Evolutionary conservation across 78 protist species (phyloP).

Genomic region (Capsaspora owczarzaki): DNA sequence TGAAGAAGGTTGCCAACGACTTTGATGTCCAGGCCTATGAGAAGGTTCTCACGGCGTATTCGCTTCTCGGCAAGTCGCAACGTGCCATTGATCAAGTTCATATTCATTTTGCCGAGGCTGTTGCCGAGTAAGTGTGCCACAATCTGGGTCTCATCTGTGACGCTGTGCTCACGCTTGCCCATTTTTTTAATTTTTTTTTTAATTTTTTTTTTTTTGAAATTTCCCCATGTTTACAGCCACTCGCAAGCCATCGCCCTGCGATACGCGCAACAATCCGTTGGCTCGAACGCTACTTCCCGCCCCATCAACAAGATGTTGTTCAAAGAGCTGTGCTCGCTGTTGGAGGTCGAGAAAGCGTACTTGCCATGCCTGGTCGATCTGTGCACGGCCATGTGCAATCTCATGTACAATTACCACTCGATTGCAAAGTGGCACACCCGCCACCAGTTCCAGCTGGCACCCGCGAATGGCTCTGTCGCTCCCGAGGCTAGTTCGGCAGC

Average conservation of each 20-base stretch:
- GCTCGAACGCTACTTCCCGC: no score
- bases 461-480: background rate
- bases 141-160: background rate
- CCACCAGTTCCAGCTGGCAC: background rate
- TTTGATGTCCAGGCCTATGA: background rate
- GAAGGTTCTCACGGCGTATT: background rate
- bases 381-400: background rate
- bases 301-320: background rate
- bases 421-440: background rate
- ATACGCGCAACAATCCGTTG: no score
- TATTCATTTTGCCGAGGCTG: background rate
- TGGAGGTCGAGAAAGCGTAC: background rate
- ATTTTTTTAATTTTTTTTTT: no score
- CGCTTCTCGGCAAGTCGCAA: background rate
- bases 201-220: no score
- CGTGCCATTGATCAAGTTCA: conserved; percentile 6
- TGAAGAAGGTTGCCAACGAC: background rate
- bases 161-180: background rate
- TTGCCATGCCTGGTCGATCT: background rate
- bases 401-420: background rate
- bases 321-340: background rate
- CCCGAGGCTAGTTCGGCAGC: background rate
- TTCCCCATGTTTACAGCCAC: no score
- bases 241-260: no score
- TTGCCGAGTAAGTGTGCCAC: no score